phyloP scores from a whole-genome alignment of 495 filamentous ascomycete genomes.

The Cercophora sp. region DNA sequence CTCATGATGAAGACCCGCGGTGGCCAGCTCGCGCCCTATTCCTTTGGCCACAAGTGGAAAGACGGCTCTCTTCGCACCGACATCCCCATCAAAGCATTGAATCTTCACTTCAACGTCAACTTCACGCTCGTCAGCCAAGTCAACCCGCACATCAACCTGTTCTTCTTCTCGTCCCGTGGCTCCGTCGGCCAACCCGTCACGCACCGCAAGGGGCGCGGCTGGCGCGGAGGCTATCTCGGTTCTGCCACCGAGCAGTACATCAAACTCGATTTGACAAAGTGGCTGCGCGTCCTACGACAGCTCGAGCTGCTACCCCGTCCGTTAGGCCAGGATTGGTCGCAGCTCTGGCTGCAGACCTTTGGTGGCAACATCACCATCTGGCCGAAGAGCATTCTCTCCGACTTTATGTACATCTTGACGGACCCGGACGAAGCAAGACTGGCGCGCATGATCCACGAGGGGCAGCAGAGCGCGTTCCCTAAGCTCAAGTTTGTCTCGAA shows the following conservation, averaged over 20 bases:
- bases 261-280: constrained; percentile 92
- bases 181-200: constrained; percentile 90
- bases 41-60: constrained; percentile 97
- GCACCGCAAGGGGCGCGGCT: constrained; percentile 87
- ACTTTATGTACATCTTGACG: constrained; percentile 81
- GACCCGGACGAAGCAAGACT: constrained; percentile 74
- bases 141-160: constrained; percentile 95
- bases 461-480: constrained; percentile 80
- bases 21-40: constrained; percentile 74
- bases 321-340: constrained; percentile 92
- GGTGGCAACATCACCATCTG: constrained; percentile 94
- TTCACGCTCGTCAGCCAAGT: constrained; percentile 96
- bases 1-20: constrained; percentile 87
- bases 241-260: constrained; percentile 91
- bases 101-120: constrained; percentile 95
- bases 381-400: constrained; percentile 68
- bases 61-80: constrained; percentile 91
- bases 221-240: constrained; percentile 92
- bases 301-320: constrained; percentile 86
- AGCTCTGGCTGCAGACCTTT: constrained; percentile 93
- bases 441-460: constrained; percentile 81
- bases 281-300: constrained; percentile 89
- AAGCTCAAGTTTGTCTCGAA: constrained; percentile 89
- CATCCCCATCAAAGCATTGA: constrained; percentile 89
- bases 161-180: constrained; percentile 94